These are phyloP conservation scores for Conidiobolus incongruus DNA, from an alignment of 371 early-diverging fungal species.

Conservation along the genomic window DNA sequence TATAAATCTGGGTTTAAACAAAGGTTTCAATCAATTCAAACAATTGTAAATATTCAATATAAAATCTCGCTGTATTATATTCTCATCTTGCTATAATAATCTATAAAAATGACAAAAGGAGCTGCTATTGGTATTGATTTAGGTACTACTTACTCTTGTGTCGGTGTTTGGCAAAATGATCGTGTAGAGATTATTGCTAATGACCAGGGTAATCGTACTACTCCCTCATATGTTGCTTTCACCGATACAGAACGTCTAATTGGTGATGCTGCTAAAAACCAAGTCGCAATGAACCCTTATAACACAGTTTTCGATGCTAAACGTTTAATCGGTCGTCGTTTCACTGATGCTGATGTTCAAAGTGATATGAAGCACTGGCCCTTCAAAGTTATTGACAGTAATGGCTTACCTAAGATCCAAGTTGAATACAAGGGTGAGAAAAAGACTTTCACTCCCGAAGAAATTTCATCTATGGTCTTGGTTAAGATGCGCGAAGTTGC, in stretches of 20 bases:
- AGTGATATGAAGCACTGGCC: slow-evolving; percentile 79
- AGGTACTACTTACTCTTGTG: slow-evolving; percentile 99
- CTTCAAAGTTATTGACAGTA: slow-evolving; percentile 63
- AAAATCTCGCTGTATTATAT: no score
- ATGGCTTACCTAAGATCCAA: slow-evolving; percentile 56
- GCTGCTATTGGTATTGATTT: slow-evolving; percentile 77
- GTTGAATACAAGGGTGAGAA: slow-evolving; percentile 69
- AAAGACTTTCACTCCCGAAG: slow-evolving; percentile 86
- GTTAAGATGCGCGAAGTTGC: slow-evolving; percentile 93
- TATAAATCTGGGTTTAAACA: no score
- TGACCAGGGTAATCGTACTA: slow-evolving; percentile 87
- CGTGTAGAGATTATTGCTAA: slow-evolving; percentile 78
- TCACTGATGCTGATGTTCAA: slow-evolving; percentile 65
- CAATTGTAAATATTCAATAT: no score
- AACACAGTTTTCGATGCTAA: no score
- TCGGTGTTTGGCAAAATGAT: slow-evolving; percentile 94
- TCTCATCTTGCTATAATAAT: neutral
- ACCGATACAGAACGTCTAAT: slow-evolving; percentile 66
- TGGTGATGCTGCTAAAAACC: no score
- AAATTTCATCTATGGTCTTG: slow-evolving; percentile 88
- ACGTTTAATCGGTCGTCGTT: slow-evolving; percentile 81
- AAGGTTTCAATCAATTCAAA: no score
- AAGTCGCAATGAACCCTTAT: no score
- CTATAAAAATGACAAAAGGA: slow-evolving; percentile 4
- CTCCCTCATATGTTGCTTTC: slow-evolving; percentile 94